Percentiles rank a stretch among this genome's conserved stretches.
Evolutionary conservation across 1,139 yeast species (phyloP).

Genomic region (Saccharomycopsis hybrid): DNA sequence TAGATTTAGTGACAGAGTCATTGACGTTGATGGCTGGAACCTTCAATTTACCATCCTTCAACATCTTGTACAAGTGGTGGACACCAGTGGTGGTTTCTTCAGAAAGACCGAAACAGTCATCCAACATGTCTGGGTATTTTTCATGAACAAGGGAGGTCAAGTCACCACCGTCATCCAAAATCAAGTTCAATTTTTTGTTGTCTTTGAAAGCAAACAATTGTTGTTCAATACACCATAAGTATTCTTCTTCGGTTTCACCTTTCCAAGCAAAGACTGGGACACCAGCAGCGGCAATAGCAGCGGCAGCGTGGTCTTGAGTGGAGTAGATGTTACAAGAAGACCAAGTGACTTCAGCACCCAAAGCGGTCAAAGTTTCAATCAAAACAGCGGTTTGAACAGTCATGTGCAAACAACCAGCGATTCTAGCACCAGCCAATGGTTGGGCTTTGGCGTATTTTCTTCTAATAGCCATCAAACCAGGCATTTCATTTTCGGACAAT

Average conservation of each 20-base stretch:
- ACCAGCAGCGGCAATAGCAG: slow-evolving; percentile 99
- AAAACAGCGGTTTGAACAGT: slow-evolving; percentile 99
- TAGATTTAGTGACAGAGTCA: slow-evolving; percentile 99
- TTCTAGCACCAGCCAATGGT: slow-evolving; percentile 97
- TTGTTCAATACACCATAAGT: slow-evolving; percentile 99
- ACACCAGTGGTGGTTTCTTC: slow-evolving; percentile 99
- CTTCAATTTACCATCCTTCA: slow-evolving; percentile 83
- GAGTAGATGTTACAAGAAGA: slow-evolving; percentile 99
- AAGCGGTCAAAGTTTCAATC: slow-evolving; percentile 93
- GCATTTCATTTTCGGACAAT: slow-evolving; percentile 99
- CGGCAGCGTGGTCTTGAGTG: slow-evolving; percentile 99
- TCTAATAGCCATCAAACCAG: slow-evolving; percentile 98
- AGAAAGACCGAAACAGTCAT: slow-evolving; percentile 91
- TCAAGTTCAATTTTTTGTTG: slow-evolving; percentile 91
- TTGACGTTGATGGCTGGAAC: slow-evolving; percentile 99
- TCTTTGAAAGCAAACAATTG: slow-evolving; percentile 98
- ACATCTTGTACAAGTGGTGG: slow-evolving; percentile 97
- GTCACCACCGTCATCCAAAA: slow-evolving; percentile 99
- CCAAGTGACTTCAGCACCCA: slow-evolving; percentile 99
- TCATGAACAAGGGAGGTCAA: slow-evolving; percentile 95
- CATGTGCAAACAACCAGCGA: slow-evolving; percentile 99
- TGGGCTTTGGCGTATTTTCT: slow-evolving; percentile 84
- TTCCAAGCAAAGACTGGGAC: slow-evolving; percentile 99
- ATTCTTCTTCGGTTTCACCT: slow-evolving; percentile 99
- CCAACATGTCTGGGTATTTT: slow-evolving; percentile 96